Evolutionary conservation across 1,284 basidiomycete genomes (phyloP).

Genomic region (Porogramme epimiltina): DNA sequence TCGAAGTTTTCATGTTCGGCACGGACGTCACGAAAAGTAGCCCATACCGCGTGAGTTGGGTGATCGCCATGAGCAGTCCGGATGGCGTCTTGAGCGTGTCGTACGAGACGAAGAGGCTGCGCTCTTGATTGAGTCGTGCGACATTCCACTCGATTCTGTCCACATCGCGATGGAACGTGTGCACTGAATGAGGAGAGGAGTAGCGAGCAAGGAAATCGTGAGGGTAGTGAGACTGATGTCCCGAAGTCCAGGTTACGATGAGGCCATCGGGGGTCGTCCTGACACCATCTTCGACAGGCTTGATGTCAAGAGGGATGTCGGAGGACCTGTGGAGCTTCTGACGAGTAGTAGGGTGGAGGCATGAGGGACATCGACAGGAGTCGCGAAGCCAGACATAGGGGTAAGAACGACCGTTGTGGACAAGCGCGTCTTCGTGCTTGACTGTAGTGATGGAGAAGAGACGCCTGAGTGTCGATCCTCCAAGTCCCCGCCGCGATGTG

Average conservation of each 20-base stretch:
- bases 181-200: slow-evolving; percentile 27
- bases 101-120: slow-evolving; percentile 56
- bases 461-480: not conserved
- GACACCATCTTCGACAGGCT: slow-evolving; percentile 43
- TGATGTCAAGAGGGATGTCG: slow-evolving; percentile 53
- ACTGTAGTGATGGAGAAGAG: not conserved
- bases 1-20: slow-evolving; percentile 53
- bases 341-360: slow-evolving; percentile 55
- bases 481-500: too few relatives aligned
- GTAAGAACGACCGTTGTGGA: slow-evolving; percentile 8
- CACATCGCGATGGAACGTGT: slow-evolving; percentile 43
- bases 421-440: too few relatives aligned
- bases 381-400: slow-evolving; percentile 54
- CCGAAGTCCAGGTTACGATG: slow-evolving; percentile 57
- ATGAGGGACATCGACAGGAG: slow-evolving; percentile 51
- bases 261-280: slow-evolving; percentile 42
- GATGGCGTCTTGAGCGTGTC: slow-evolving; percentile 40
- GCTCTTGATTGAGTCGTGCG: slow-evolving; percentile 34
- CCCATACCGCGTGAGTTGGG: slow-evolving; percentile 57
- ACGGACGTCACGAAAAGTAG: slow-evolving; percentile 61
- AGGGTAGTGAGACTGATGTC: slow-evolving; percentile 57
- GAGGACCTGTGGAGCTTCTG: slow-evolving; percentile 74
- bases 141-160: slow-evolving; percentile 38
- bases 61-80: slow-evolving; percentile 52
- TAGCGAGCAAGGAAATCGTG: slow-evolving; percentile 49